Base-by-base conservation (phyloP, 768 basidiomycete genomes). In the Phaffia tasmanica region DNA sequence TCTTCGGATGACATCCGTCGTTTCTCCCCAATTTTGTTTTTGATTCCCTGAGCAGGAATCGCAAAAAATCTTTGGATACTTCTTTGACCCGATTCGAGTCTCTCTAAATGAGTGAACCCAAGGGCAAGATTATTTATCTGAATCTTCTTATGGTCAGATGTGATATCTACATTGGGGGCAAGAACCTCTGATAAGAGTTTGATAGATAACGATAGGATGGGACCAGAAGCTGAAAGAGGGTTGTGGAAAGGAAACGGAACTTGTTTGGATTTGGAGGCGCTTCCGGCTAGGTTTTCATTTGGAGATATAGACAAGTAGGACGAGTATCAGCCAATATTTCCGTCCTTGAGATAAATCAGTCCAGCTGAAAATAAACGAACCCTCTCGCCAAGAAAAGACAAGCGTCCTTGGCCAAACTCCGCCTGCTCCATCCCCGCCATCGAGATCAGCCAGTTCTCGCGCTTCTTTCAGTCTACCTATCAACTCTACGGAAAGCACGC, bases 321-420 rank as follows among this genome's bases (percentile, higher is more conserved):
- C 54, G n/a, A 53, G 9, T n/a, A 42, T 21, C 25, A 30, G 19
- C 1, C 5, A 48, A 32, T 7, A 53, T n/a, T n/a, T n/a, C n/a
- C n/a, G n/a, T n/a, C n/a, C n/a, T n/a, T n/a, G n/a, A n/a, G 46
- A 21, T 4, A 8, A 42, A 35, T 46, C 48, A 67, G 50, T 9
- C 1, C 7, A 56, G 49, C 9, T 18, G 48, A 27, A 58, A 19
- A 30, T 14, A 2, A 27, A 66, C 73, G 67, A 63, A 83, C 90
- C 86, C 80, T 86, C 85, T 32, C 87, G 80, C 32, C 84, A 81
- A 70, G 86, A 84, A 42, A 99, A 77, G 21, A 87, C 89, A 55
- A 99, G 79, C 0, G 88, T 87, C 76, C 89, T 98, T 0, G 95
- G 95, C 95, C 94, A 94, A 9, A 89, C 72, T 53, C 30, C 27